phyloP scores from a whole-genome alignment of 2,329 filamentous ascomycete species.

The Monilinia aucupariae region DNA sequence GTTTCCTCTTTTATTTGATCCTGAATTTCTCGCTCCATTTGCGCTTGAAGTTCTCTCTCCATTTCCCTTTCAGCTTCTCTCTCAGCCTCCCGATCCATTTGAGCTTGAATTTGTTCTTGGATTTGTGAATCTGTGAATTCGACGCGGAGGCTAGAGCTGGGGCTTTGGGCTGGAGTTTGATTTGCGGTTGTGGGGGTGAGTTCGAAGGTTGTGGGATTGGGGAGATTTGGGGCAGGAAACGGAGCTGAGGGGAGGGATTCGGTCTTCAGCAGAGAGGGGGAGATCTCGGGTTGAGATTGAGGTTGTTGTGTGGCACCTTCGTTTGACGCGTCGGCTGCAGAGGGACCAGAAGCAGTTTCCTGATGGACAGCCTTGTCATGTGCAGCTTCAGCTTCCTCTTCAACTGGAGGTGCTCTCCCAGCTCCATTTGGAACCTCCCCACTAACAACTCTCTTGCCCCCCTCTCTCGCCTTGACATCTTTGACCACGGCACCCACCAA shows the following conservation, averaged over 20 bases:
- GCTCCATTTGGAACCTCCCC: neutral
- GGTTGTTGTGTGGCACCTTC: neutral
- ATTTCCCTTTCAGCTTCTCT: neutral
- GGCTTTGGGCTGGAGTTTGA: neutral
- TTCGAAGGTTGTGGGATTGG: neutral
- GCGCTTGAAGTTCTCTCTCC: neutral
- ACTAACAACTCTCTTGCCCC: neutral
- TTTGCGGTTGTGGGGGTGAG: neutral
- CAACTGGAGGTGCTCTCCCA: slow-evolving; percentile 1
- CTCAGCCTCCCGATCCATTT: slow-evolving; percentile 3
- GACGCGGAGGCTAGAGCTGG: neutral
- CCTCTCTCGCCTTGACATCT: slow-evolving; percentile 2
- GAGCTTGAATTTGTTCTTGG: neutral
- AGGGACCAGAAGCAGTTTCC: neutral
- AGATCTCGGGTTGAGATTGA: neutral
- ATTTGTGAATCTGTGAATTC: slow-evolving; percentile 5
- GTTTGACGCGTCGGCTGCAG: neutral
- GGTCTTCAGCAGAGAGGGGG: no score
- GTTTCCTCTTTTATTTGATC: neutral
- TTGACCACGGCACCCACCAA: slow-evolving; percentile 4
- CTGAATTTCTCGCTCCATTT: neutral
- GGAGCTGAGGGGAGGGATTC: neutral
- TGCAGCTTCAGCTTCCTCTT: neutral
- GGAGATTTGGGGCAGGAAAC: neutral
- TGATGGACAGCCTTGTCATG: neutral